phyloP scores from a whole-genome alignment of 495 filamentous ascomycete species.

The Lepraria neglecta region DNA sequence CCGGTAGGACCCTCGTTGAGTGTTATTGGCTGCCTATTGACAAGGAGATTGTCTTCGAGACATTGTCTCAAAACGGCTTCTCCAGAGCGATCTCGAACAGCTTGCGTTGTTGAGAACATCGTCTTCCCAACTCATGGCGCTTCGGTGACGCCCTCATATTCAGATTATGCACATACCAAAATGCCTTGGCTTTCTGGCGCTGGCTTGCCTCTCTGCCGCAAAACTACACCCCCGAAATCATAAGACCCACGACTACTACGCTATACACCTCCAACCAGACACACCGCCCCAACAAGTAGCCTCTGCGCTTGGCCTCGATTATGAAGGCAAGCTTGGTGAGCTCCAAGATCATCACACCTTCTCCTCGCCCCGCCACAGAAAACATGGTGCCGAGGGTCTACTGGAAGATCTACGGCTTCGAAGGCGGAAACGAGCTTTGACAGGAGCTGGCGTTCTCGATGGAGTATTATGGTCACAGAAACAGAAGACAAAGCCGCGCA shows the following conservation, averaged over 20 bases:
- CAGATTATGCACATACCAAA: conserved; percentile 22
- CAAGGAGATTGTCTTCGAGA: conserved; percentile 15
- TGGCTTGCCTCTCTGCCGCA: conserved; percentile 38
- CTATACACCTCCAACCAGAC: conserved; percentile 66
- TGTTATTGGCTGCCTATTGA: background rate
- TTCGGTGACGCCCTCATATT: conserved; percentile 35
- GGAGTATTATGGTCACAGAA: conserved; percentile 75
- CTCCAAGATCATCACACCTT: conserved; percentile 82
- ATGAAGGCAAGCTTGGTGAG: conserved; percentile 80
- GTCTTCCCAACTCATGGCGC: conserved; percentile 20
- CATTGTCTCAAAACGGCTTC: background rate
- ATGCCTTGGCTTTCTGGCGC: conserved; percentile 34
- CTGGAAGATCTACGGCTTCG: conserved; percentile 51
- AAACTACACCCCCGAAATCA: conserved; percentile 52
- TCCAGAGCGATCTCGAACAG: background rate
- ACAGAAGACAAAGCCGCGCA: conserved; percentile 61
- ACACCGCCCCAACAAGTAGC: conserved; percentile 67
- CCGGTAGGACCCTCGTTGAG: background rate
- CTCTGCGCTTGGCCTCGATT: conserved; percentile 60
- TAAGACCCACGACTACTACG: conserved; percentile 80
- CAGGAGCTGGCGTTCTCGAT: conserved; percentile 55
- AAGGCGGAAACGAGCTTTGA: conserved; percentile 48
- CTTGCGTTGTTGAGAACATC: background rate
- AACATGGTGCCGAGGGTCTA: conserved; percentile 54
- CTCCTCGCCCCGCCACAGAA: conserved; percentile 50